Evolutionary conservation across 495 filamentous ascomycete genomes (phyloP).

Genomic region (Xylaria bambusicola): DNA sequence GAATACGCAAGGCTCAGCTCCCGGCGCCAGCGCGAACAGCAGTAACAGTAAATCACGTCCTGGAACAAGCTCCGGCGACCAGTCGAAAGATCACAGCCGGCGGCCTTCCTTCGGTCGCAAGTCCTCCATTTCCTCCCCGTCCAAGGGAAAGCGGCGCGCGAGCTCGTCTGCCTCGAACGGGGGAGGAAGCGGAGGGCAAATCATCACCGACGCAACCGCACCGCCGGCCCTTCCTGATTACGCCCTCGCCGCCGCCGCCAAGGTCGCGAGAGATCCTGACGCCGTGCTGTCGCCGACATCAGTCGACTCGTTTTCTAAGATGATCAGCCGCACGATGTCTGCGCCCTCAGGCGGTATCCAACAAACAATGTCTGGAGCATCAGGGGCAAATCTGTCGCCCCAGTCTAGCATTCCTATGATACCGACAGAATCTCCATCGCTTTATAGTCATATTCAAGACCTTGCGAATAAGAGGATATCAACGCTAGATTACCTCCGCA

Average conservation of each 20-base stretch:
- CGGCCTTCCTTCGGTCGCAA: slow-evolving; percentile 48
- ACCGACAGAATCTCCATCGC: slow-evolving; percentile 37
- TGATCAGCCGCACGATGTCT: slow-evolving; percentile 42
- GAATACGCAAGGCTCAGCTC: neutral
- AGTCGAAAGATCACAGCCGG: slow-evolving; percentile 45
- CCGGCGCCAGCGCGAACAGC: slow-evolving; percentile 12
- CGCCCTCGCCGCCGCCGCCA: slow-evolving; percentile 42
- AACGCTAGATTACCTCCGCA: slow-evolving; percentile 91
- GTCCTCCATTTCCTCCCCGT: slow-evolving; percentile 42
- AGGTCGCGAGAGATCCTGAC: slow-evolving; percentile 38
- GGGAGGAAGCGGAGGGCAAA: slow-evolving; percentile 22
- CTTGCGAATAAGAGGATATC: slow-evolving; percentile 89
- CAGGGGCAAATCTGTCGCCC: slow-evolving; percentile 22
- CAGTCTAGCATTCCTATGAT: slow-evolving; percentile 20
- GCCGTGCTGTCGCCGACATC: slow-evolving; percentile 36
- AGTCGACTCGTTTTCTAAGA: slow-evolving; percentile 43
- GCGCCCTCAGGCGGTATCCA: slow-evolving; percentile 31
- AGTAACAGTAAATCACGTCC: slow-evolving; percentile 37
- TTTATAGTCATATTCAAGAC: slow-evolving; percentile 86
- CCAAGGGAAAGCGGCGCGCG: slow-evolving; percentile 41
- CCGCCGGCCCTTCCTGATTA: slow-evolving; percentile 45
- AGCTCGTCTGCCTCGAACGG: slow-evolving; percentile 37
- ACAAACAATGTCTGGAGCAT: slow-evolving; percentile 30
- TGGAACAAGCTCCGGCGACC: slow-evolving; percentile 43
- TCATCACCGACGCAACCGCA: slow-evolving; percentile 37